A percentile compares a stretch with the other conserved stretches of the same genome.
Evolutionary conservation across 2,329 filamentous ascomycete species (phyloP).

Genomic region (Calonectria pseudoturangicola): DNA sequence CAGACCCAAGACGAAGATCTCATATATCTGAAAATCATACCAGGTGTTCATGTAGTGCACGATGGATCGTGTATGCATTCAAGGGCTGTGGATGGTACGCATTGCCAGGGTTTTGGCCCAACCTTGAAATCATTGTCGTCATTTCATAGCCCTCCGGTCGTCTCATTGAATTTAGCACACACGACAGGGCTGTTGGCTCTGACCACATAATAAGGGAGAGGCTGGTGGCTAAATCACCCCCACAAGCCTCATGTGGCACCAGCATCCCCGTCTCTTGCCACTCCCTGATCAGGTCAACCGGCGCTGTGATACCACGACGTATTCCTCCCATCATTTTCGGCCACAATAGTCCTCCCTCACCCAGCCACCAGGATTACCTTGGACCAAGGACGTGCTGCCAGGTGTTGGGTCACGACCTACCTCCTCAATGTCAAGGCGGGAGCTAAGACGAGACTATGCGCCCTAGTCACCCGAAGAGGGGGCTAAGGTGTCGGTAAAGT

Average conservation of each 20-base stretch:
- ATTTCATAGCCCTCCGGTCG: conserved; percentile 9
- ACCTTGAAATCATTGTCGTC: conserved; percentile 18
- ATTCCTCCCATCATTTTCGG: conserved; percentile 28
- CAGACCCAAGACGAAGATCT: conserved; percentile 29
- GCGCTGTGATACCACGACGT: conserved; percentile 25
- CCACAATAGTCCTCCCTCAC: conserved; percentile 27
- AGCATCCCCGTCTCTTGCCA: conserved; percentile 13
- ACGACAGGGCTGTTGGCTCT: background rate
- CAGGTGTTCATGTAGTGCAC: conserved; percentile 36
- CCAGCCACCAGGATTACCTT: conserved; percentile 39
- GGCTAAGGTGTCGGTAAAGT: conserved; percentile 31
- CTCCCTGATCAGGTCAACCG: conserved; percentile 34
- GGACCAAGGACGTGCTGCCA: conserved; percentile 26
- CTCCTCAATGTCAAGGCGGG: conserved; percentile 40
- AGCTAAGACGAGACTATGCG: conserved; percentile 37
- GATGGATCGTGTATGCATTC: conserved; percentile 34
- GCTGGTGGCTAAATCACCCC: conserved; percentile 28
- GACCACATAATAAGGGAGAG: conserved; percentile 18
- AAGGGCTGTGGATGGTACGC: conserved; percentile 18
- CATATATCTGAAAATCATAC: conserved; percentile 29
- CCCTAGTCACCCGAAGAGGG: conserved; percentile 26
- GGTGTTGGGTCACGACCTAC: conserved; percentile 26
- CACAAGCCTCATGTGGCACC: conserved; percentile 18
- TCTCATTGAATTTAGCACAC: background rate
- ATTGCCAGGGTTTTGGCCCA: conserved; percentile 24